These are phyloP conservation scores for Mitragyna speciosa DNA, from an alignment of 257 asterid genomes.

Conservation along the genomic window DNA sequence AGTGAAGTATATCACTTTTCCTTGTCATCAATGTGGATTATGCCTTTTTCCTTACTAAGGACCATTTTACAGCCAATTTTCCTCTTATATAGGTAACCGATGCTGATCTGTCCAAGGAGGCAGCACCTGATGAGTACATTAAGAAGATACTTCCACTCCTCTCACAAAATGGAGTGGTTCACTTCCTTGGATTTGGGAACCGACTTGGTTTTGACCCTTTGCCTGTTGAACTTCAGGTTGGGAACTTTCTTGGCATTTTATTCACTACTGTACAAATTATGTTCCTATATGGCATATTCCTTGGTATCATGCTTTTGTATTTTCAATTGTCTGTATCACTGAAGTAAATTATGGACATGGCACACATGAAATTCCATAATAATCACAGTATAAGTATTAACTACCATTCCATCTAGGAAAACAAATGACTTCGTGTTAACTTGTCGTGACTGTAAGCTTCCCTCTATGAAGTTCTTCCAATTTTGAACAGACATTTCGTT, in stretches of 20 bases:
- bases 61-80: conserved; percentile 6
- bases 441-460: no score
- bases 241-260: neutral
- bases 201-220: conserved; percentile 84
- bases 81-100: conserved; percentile 68
- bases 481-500: neutral
- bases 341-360: neutral
- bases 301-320: neutral
- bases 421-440: neutral
- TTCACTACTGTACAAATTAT: neutral
- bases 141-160: conserved; percentile 62
- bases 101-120: conserved; percentile 88
- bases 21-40: conserved; percentile 9
- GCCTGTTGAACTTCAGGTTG: conserved; percentile 78
- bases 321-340: neutral
- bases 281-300: no score
- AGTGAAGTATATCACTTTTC: conserved; percentile 58
- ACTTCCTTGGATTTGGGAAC: conserved; percentile 93
- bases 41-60: neutral
- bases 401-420: no score
- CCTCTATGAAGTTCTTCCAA: neutral
- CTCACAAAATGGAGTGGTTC: conserved; percentile 64
- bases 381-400: neutral
- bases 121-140: conserved; percentile 71
- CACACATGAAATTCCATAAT: neutral